Evolutionary conservation across 257 asterid genomes (phyloP), one percentile per base, ranked within the genome.

Genomic region (Solanum megistacrolobum): DNA sequence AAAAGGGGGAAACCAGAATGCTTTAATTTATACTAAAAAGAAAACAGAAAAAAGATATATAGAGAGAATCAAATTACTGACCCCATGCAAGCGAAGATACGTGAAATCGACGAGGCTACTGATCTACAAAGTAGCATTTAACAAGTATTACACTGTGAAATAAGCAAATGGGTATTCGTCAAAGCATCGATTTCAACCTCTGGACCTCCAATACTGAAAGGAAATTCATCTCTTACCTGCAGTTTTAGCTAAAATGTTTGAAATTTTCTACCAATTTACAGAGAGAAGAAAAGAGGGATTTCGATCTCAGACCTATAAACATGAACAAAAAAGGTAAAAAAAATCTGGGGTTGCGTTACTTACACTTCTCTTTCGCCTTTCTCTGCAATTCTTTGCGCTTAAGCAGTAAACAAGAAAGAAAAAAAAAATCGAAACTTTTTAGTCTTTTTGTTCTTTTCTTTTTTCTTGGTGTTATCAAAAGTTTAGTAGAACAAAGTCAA

Each of bases 31-130:
- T 62, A n/a, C 71, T 60, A 60, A 60, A 60, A 60, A 60, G 68
- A 60, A 60, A 60, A 23, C 12, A 27, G 35, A 68, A 6, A 68
- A 69, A 69, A 31, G 76, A 69, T 69, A 8, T 29, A 69, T 86
- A 73, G 60, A n/a, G 46, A 55, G 39, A 83, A 88, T 69, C 55
- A 82, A 81, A 92, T 79, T 86, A 93, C 98, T 94, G 92, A 95
- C 99, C 99, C 98, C 99, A 96, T 96, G 94, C 96, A 95, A 89
- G 95, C 94, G 91, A 92, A 55, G 89, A 93, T 83, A 86, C 86
- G 90, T 81, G 95, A 93, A 91, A 94, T 91, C 92, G 93, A 93
- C 89, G 93, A 87, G 58, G 92, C 88, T 68, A 90, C 39, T 83
- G 93, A 88, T 92, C 92, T 75, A 88, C 91, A 89, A 65, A 75